Conservation (phyloP, 805 yeast genomes). For the Deakozyma indianensis region DNA sequence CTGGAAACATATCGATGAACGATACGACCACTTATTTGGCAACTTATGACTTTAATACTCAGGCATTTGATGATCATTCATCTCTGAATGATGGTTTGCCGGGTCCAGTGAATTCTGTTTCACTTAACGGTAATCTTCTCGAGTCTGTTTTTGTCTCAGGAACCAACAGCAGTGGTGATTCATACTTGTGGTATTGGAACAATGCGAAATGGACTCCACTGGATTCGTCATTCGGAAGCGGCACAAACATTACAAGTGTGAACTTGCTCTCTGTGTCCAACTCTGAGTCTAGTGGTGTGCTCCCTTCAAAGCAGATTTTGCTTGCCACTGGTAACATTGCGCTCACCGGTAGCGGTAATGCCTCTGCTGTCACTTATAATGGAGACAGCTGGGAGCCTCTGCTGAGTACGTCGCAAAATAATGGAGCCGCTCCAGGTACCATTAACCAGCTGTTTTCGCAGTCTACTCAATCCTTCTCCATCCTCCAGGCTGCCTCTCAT, state of each 20-base stretch:
- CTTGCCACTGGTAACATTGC: conserved; percentile 44
- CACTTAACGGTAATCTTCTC: conserved; percentile 24
- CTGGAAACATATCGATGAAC: conserved; percentile 39
- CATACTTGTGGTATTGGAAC: conserved; percentile 29
- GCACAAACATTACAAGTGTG: conserved; percentile 32
- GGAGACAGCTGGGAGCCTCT: conserved; percentile 58
- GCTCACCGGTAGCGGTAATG: conserved; percentile 37
- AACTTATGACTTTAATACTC: conserved; percentile 36
- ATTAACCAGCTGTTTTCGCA: conserved; percentile 21
- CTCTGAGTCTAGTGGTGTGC: conserved; percentile 18
- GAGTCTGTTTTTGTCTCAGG: conserved; percentile 32
- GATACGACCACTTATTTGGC: conserved; percentile 30
- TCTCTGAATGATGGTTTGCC: conserved; percentile 11
- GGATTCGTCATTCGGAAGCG: conserved; percentile 21
- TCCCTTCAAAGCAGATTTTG: conserved; percentile 33
- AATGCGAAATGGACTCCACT: conserved; percentile 35
- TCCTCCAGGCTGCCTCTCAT: neutral
- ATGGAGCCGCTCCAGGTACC: conserved; percentile 11
- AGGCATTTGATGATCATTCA: conserved; percentile 12
- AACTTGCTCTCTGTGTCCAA: conserved; percentile 25
- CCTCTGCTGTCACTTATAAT: conserved; percentile 49
- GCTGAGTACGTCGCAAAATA: conserved; percentile 26
- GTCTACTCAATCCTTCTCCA: neutral
- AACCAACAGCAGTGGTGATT: conserved; percentile 17
- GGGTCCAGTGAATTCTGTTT: conserved; percentile 16